These are phyloP conservation scores for Torulaspora maleeae DNA, from an alignment of 805 yeast species.

Conservation along the genomic window DNA sequence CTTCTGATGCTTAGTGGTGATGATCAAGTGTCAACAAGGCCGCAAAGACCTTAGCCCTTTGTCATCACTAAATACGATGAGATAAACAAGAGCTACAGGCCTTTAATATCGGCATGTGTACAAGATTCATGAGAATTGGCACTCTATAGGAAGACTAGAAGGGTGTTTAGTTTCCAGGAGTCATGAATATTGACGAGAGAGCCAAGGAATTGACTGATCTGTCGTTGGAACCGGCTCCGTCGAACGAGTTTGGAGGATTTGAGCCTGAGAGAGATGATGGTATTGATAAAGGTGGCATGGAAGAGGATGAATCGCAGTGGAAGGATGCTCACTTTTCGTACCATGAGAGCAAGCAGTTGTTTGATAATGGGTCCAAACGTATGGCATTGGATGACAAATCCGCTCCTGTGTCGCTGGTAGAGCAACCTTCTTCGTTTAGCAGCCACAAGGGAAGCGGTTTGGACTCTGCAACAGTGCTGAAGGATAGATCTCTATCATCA, in stretches of 20 bases:
- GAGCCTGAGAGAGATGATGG: slow-evolving; percentile 6
- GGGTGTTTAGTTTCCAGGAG: neutral
- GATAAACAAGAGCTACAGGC: neutral
- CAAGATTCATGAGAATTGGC: neutral
- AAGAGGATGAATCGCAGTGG: slow-evolving; percentile 8
- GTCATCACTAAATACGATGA: neutral
- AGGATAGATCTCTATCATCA: slow-evolving; percentile 21
- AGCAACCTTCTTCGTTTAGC: slow-evolving; percentile 16
- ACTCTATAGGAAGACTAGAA: neutral
- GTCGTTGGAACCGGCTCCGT: slow-evolving; percentile 29
- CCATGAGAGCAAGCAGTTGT: slow-evolving; percentile 30
- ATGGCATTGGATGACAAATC: slow-evolving; percentile 29
- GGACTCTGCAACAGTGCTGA: neutral
- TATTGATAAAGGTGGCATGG: slow-evolving; percentile 11
- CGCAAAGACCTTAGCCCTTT: neutral
- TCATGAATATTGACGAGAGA: slow-evolving; percentile 11
- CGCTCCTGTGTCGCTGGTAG: slow-evolving; percentile 13
- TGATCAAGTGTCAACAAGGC: slow-evolving; percentile 2
- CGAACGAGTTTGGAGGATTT: slow-evolving; percentile 23
- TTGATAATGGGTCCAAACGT: slow-evolving; percentile 32
- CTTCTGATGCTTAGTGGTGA: neutral
- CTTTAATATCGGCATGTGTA: too few relatives aligned
- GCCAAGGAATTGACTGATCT: slow-evolving; percentile 17
- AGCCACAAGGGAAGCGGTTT: neutral
- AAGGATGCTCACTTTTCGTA: slow-evolving; percentile 32